These are phyloP conservation scores for Warburgia ugandensis DNA, from an alignment of 164 flowering plant genomes.

Conservation along the genomic window DNA sequence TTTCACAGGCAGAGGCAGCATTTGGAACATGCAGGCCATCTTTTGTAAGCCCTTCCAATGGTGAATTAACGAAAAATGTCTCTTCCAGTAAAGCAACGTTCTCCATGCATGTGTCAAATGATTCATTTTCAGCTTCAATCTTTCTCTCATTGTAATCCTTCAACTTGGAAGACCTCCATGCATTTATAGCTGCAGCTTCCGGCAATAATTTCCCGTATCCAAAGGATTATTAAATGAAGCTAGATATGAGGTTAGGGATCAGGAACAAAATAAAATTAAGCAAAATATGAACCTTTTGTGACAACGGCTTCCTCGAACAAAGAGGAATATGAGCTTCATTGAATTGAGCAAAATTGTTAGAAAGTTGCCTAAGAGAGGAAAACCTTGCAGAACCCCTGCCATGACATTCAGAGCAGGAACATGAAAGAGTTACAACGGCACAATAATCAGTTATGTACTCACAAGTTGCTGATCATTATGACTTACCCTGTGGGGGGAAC, in stretches of 20 bases:
- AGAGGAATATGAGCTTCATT: slow-evolving; percentile 50
- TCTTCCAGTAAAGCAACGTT: slow-evolving; percentile 71
- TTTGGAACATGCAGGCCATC: too few species aligned
- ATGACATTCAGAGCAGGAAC: too few species aligned
- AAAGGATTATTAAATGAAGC: too few species aligned
- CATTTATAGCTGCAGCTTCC: slow-evolving; percentile 84
- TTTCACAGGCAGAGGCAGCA: too few species aligned
- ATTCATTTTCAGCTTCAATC: slow-evolving; percentile 75
- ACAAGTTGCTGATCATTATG: too few species aligned
- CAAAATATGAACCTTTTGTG: slow-evolving; percentile 50
- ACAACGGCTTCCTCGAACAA: slow-evolving; percentile 71
- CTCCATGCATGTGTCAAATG: slow-evolving; percentile 85
- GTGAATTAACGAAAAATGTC: slow-evolving; percentile 39
- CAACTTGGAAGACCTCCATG: slow-evolving; percentile 85
- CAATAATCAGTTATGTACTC: too few species aligned
- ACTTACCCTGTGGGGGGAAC: too few species aligned
- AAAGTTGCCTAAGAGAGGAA: slow-evolving; percentile 61
- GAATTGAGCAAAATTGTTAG: slow-evolving; percentile 58
- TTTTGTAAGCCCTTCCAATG: slow-evolving; percentile 18
- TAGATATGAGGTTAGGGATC: too few species aligned
- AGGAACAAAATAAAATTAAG: background rate
- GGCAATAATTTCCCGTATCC: slow-evolving; percentile 21
- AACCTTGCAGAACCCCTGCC: slow-evolving; percentile 52
- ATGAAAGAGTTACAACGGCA: too few species aligned
- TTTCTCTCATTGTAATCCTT: slow-evolving; percentile 67